Percentiles rank a stretch among this genome's conserved stretches.
Conservation (phyloP, 805 yeast species). For the Phaffomyces antillensis region DNA sequence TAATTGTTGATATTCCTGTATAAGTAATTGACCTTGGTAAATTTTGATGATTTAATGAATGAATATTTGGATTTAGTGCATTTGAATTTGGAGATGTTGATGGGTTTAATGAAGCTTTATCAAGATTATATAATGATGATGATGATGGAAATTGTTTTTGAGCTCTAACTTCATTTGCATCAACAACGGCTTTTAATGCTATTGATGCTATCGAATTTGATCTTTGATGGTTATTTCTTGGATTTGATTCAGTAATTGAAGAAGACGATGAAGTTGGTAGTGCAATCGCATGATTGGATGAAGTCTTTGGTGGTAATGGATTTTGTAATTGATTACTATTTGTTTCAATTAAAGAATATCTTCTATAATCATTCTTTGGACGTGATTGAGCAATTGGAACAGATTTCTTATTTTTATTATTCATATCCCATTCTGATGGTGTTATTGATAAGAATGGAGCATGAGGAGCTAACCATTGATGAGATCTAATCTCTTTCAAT, state of each 20-base stretch:
- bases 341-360: conserved; percentile 38
- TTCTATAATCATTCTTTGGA: conserved; percentile 22
- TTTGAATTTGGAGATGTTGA: conserved; percentile 3
- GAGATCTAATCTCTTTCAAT: conserved; percentile 65
- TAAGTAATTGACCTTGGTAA: conserved; percentile 32
- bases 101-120: conserved; percentile 5
- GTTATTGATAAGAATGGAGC: conserved; percentile 74
- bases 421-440: conserved; percentile 83
- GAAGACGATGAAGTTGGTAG: conserved; percentile 33
- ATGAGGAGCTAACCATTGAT: conserved; percentile 86
- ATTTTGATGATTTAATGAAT: conserved; percentile 4
- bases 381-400: background rate
- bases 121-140: conserved; percentile 17
- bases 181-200: conserved; percentile 69
- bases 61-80: no score
- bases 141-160: conserved; percentile 13
- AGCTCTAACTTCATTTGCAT: conserved; percentile 41
- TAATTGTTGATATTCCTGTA: conserved; percentile 20
- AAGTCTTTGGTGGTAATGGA: conserved; percentile 65
- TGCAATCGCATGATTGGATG: conserved; percentile 53
- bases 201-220: conserved; percentile 45
- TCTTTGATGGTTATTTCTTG: conserved; percentile 27
- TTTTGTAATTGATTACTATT: conserved; percentile 34
- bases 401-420: conserved; percentile 18
- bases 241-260: conserved; percentile 16